Evolutionary conservation across 495 filamentous ascomycete genomes (phyloP), one percentile per base, ranked within the genome.

Genomic region (Lepraria neglecta): DNA sequence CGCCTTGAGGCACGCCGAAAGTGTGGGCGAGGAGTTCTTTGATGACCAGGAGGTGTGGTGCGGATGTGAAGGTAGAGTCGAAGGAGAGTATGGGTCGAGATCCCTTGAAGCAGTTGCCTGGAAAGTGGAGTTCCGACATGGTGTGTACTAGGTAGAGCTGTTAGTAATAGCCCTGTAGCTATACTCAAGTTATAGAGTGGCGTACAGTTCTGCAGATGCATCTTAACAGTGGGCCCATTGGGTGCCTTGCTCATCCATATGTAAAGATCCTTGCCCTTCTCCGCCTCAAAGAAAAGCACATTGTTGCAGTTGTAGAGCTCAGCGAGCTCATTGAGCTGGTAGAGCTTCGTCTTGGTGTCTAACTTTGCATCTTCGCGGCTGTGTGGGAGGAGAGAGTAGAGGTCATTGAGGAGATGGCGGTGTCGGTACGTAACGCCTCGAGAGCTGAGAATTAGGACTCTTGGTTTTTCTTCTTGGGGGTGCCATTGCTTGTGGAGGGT

Each of bases 301-400:
- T 97, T 94, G 76, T 99, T 99, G 84, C 92, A 97, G 67, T 96
- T 97, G 80, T 97, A 95, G 21, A 99, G 83, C 66, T 99, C 92
- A 44, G 94, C 94, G 17, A 97, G 84, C 72, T 96, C 92, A 77
- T 97, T 97, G 9, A 99, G 82, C 68, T 96, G 85, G 73, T 89
- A 85, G 6, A 76, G 74, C 68, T 95, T 91, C 57, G 91, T 92
- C 74, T 97, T 97, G 44, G 92, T 94, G 68, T 97, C 92, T 56
- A 96, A 84, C 73, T 99, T 99, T 61, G 87, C 91, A 72, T 99
- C 94, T 76, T 95, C 95, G 68, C 91, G 83, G 43, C 84, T 84
- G 69, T 99, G 94, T 0, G 94, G 94, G 54, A 99, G 84, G 65
- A 99, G 86, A 28, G 85, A 79, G 52, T 91, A 84, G 19, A 99